Conservation (phyloP, 1,284 basidiomycete genomes). For the Leccinum pachyderme region DNA sequence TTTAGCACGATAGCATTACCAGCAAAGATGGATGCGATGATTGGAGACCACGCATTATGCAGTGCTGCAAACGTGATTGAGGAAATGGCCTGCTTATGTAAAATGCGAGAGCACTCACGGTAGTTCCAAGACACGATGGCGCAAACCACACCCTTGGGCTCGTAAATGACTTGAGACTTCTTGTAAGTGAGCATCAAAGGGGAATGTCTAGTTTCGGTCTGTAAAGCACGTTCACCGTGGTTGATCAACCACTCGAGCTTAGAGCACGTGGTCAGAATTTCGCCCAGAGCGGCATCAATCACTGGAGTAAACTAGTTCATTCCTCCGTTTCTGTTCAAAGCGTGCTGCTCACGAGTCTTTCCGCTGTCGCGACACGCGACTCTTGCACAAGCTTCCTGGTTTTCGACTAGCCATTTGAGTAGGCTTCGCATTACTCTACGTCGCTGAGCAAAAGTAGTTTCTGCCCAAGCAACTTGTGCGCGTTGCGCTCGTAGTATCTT, state of each 20-base stretch:
- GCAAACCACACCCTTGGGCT: conserved; percentile 91
- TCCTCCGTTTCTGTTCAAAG: not conserved
- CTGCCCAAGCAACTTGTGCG: conserved; percentile 72
- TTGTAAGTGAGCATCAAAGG: conserved; percentile 89
- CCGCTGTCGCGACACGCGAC: conserved; percentile 96
- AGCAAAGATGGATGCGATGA: conserved; percentile 85
- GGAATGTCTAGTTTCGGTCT: conserved; percentile 67
- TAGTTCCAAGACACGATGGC: conserved; percentile 96
- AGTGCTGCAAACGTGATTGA: conserved; percentile 51
- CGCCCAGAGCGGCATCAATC: conserved; percentile 86
- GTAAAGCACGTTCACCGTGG: conserved; percentile 74
- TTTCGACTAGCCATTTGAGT: conserved; percentile 87
- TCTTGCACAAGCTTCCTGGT: conserved; percentile 81
- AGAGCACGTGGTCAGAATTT: conserved; percentile 85
- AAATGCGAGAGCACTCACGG: conserved; percentile 47
- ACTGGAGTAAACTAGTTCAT: conserved; percentile 44
- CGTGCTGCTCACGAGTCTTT: conserved; percentile 76
- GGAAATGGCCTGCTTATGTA: conserved; percentile 1
- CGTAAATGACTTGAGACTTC: conserved; percentile 78
- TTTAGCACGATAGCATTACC: conserved; percentile 93
- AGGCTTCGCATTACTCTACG: conserved; percentile 81
- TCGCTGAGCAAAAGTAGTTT: conserved; percentile 75
- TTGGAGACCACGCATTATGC: conserved; percentile 93
- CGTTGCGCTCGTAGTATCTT: conserved; percentile 68
- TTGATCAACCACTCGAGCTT: conserved; percentile 87